These are phyloP conservation scores for Sugiyamaella neomexicana DNA, from an alignment of 1,139 yeast species.

Conservation along the genomic window DNA sequence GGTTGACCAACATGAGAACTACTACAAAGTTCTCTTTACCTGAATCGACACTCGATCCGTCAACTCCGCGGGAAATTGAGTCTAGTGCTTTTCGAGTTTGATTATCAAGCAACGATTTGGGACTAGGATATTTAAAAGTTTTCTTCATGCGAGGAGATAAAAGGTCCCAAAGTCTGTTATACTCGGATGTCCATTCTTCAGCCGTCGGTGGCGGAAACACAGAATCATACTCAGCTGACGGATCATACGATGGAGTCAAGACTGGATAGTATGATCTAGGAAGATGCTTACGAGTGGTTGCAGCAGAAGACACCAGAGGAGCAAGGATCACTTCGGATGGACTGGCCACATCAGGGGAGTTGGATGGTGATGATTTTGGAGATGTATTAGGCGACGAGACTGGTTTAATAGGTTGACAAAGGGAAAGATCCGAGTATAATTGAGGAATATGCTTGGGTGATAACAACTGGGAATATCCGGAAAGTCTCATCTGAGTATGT, in stretches of 20 bases:
- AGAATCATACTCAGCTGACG: constrained; percentile 15
- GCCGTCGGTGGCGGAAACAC: constrained; percentile 50
- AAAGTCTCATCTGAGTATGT: constrained; percentile 68
- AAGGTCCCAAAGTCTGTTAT: constrained; percentile 60
- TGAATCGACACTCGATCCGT: constrained; percentile 68
- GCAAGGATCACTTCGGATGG: constrained; percentile 17
- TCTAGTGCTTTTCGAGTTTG: constrained; percentile 61
- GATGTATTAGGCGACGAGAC: constrained; percentile 1
- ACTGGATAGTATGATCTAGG: constrained; percentile 28
- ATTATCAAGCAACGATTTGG: constrained; percentile 60
- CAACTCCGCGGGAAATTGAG: constrained; percentile 77
- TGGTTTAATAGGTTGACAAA: constrained; percentile 17
- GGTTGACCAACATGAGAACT: constrained; percentile 66
- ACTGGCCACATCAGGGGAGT: constrained; percentile 17
- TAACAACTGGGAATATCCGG: constrained; percentile 54
- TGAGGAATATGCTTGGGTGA: constrained; percentile 16
- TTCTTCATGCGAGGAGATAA: constrained; percentile 61
- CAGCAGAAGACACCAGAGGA: constrained; percentile 4
- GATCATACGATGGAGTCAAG: constrained; percentile 29
- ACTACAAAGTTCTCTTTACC: constrained; percentile 72
- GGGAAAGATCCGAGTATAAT: constrained; percentile 17
- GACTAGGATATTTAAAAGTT: constrained; percentile 70
- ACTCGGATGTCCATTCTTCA: constrained; percentile 67
- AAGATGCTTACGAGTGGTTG: constrained; percentile 2
- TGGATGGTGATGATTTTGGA: constrained; percentile 2